A percentile compares a stretch with the other conserved stretches of the same genome.
Evolutionary conservation across 2,329 filamentous ascomycete genomes (phyloP).

Genomic region (Fusarium algeriense): DNA sequence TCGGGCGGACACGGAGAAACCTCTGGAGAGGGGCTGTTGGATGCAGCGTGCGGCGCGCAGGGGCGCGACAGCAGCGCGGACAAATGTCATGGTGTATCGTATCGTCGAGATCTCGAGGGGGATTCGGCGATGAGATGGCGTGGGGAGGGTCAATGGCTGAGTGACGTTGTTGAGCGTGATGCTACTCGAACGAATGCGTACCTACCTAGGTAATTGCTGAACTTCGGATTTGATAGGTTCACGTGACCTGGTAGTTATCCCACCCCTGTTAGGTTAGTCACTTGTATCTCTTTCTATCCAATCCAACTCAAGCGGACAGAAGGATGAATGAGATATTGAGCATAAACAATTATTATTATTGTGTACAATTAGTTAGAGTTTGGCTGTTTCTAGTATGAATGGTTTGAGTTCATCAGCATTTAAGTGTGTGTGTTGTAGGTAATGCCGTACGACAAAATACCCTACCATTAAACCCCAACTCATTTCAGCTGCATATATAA

Average conservation of each 20-base stretch:
- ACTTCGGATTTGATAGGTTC: slow-evolving; percentile 40
- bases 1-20: slow-evolving; percentile 61
- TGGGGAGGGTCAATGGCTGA: slow-evolving; percentile 48
- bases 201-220: slow-evolving; percentile 42
- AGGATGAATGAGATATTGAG: slow-evolving; percentile 8
- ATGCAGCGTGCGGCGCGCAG: slow-evolving; percentile 55
- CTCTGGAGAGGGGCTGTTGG: slow-evolving; percentile 53
- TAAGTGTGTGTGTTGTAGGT: no score
- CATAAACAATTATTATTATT: slow-evolving; percentile 2
- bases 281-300: not conserved
- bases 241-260: slow-evolving; percentile 36
- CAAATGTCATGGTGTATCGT: slow-evolving; percentile 51
- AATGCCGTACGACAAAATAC: not conserved
- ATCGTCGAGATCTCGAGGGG: slow-evolving; percentile 32
- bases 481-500: not conserved
- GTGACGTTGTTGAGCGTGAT: slow-evolving; percentile 39
- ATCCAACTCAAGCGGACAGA: slow-evolving; percentile 9
- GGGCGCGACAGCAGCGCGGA: slow-evolving; percentile 54
- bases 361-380: not conserved
- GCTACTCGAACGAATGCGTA: slow-evolving; percentile 39
- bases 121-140: slow-evolving; percentile 42
- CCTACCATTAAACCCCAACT: not conserved
- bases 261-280: slow-evolving; percentile 5
- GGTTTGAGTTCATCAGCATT: not conserved
- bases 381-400: not conserved